phyloP scores from a whole-genome alignment of 768 basidiomycete genomes.

The Crassisporium funariophilum region DNA sequence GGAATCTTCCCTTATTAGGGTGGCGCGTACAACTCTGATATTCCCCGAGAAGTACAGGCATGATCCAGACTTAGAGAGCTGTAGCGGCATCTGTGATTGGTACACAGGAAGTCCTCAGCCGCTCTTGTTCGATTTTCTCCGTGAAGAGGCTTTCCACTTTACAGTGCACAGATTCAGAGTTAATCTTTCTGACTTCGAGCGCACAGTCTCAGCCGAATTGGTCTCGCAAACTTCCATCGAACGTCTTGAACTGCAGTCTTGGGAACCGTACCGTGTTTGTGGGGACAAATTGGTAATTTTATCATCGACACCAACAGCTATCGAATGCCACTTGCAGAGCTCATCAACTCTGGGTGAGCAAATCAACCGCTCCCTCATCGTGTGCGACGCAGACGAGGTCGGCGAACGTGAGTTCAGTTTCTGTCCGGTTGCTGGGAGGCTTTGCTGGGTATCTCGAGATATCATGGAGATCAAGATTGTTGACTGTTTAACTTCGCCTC shows the following conservation, averaged over 20 bases:
- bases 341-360: background rate
- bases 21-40: too few relatives aligned
- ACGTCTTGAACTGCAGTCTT: background rate
- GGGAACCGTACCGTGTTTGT: slow-evolving; percentile 13
- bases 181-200: background rate
- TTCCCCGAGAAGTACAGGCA: background rate
- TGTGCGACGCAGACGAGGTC: background rate
- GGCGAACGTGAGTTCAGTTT: background rate
- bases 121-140: slow-evolving; percentile 13
- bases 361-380: background rate
- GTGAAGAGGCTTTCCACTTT: background rate
- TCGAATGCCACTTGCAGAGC: slow-evolving; percentile 8
- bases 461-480: slow-evolving; percentile 5
- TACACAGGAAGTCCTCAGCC: slow-evolving; percentile 19
- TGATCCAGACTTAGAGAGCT: background rate
- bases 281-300: slow-evolving; percentile 3
- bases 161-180: slow-evolving; percentile 2
- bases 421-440: slow-evolving; percentile 13
- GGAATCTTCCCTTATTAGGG: too few relatives aligned
- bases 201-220: too few relatives aligned
- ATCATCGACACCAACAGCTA: slow-evolving; percentile 1
- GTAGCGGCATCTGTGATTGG: slow-evolving; percentile 16
- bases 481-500: slow-evolving; percentile 7
- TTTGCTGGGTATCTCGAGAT: background rate
- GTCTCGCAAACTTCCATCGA: too few relatives aligned